phyloP scores from a whole-genome alignment of 495 filamentous ascomycete species.

The Podospora australis region DNA sequence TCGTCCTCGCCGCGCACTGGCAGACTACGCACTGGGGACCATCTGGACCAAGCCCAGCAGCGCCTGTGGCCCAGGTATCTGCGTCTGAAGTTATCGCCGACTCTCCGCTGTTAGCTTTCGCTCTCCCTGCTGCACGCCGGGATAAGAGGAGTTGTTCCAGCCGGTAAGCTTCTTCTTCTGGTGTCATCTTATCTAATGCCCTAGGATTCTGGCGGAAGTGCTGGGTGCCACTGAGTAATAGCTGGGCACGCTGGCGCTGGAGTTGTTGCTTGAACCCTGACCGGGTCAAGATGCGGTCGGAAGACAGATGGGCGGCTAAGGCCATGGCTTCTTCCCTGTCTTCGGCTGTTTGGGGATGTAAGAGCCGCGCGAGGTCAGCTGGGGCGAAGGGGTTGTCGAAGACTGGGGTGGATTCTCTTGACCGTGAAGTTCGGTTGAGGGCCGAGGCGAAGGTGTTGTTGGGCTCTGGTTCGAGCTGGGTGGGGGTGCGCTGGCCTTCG shows the following conservation, averaged over 20 bases:
- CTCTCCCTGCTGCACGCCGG: conserved; percentile 33
- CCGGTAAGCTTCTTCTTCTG: conserved; percentile 70
- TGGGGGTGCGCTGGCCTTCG: conserved; percentile 71
- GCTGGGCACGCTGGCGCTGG: conserved; percentile 56
- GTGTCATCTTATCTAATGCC: conserved; percentile 29
- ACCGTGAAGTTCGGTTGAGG: conserved; percentile 15
- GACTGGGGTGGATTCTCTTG: conserved; percentile 53
- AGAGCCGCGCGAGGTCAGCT: conserved; percentile 66
- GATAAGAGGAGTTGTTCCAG: conserved; percentile 78
- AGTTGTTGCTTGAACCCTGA: conserved; percentile 62
- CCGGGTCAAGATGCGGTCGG: conserved; percentile 69
- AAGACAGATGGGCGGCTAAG: conserved; percentile 71
- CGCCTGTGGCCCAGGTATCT: conserved; percentile 64
- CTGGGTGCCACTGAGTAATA: conserved; percentile 50
- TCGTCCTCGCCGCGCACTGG: conserved; percentile 75
- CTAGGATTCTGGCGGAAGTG: conserved; percentile 10
- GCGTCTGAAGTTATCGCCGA: conserved; percentile 9
- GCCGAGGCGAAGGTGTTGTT: conserved; percentile 16
- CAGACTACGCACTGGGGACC: conserved; percentile 93
- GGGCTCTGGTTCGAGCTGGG: conserved; percentile 29
- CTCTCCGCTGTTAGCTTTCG: conserved; percentile 8
- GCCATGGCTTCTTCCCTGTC: conserved; percentile 74
- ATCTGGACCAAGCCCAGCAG: conserved; percentile 60
- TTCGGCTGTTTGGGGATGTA: conserved; percentile 72
- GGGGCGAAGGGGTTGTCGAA: conserved; percentile 60